Conservation (phyloP, 352 stramenopile genomes). For the Phytopythium litorale region DNA sequence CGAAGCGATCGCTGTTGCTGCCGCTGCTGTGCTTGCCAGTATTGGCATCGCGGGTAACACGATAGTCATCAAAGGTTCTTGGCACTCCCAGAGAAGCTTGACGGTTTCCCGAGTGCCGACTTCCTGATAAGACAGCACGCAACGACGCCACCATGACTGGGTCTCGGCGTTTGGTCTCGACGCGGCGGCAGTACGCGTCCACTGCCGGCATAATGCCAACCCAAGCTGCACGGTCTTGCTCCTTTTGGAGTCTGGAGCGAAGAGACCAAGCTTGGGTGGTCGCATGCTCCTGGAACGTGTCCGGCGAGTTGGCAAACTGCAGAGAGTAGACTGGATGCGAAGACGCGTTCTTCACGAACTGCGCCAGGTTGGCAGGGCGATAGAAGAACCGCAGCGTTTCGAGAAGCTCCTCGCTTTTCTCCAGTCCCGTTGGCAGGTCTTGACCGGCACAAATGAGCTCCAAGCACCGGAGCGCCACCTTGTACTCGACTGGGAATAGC, state of each 20-base stretch:
- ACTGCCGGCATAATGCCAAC: slow-evolving; percentile 34
- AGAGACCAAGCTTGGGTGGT: slow-evolving; percentile 11
- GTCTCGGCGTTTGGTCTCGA: slow-evolving; percentile 34
- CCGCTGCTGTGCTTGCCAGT: slow-evolving; percentile 1
- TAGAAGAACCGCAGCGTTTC: slow-evolving; percentile 70
- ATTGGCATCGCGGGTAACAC: neutral
- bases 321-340: slow-evolving; percentile 54
- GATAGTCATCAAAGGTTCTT: neutral
- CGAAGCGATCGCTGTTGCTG: neutral
- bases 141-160: slow-evolving; percentile 33
- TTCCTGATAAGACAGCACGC: slow-evolving; percentile 15
- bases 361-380: slow-evolving; percentile 49
- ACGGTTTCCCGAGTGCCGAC: neutral
- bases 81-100: neutral
- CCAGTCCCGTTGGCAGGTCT: slow-evolving; percentile 21
- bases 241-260: slow-evolving; percentile 20
- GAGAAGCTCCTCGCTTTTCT: slow-evolving; percentile 28
- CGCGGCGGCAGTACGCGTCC: slow-evolving; percentile 40
- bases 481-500: slow-evolving; percentile 62
- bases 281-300: neutral
- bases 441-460: slow-evolving; percentile 31
- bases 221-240: slow-evolving; percentile 29
- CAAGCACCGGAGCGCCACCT: slow-evolving; percentile 42
- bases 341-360: slow-evolving; percentile 46
- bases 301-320: slow-evolving; percentile 26